Conservation (phyloP, 129 eudicot species). For the Deinandra increscens region DNA sequence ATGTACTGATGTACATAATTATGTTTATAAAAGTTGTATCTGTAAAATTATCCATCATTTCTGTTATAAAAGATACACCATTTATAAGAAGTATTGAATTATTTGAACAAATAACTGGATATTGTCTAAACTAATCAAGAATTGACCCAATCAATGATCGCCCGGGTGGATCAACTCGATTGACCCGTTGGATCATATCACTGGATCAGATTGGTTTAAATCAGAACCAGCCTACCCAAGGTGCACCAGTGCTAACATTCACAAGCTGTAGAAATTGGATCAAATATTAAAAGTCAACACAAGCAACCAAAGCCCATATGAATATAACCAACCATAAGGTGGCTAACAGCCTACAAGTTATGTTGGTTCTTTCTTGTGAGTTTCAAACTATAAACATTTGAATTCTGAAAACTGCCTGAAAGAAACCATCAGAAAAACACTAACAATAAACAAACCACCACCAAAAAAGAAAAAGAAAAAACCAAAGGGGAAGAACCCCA, state of each 20-base stretch:
- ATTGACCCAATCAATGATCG: not conserved
- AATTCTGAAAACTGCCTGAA: conserved; percentile 12
- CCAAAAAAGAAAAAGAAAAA: conserved; percentile 9
- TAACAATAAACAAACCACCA: not conserved
- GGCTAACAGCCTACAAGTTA: conserved; percentile 43
- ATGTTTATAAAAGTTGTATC: too few relatives aligned
- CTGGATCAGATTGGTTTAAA: not conserved
- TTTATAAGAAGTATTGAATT: too few relatives aligned
- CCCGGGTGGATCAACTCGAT: not conserved
- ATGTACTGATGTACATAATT: too few relatives aligned
- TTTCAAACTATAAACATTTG: conserved; percentile 40
- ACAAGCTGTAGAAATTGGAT: too few relatives aligned
- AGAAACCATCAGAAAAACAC: conserved; percentile 30
- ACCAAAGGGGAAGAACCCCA: conserved; percentile 19
- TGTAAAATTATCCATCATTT: not conserved
- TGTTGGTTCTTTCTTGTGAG: conserved; percentile 36
- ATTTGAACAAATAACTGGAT: not conserved
- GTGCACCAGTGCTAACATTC: conserved; percentile 10
- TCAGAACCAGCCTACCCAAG: not conserved
- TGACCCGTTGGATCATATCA: not conserved
- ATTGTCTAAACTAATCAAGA: too few relatives aligned
- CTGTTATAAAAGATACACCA: too few relatives aligned
- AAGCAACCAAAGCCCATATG: conserved; percentile 30
- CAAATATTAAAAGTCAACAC: not conserved
- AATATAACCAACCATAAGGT: conserved; percentile 28